phyloP scores from a whole-genome alignment of 371 early-diverging fungal genomes.

The Umbelopsis sp. region DNA sequence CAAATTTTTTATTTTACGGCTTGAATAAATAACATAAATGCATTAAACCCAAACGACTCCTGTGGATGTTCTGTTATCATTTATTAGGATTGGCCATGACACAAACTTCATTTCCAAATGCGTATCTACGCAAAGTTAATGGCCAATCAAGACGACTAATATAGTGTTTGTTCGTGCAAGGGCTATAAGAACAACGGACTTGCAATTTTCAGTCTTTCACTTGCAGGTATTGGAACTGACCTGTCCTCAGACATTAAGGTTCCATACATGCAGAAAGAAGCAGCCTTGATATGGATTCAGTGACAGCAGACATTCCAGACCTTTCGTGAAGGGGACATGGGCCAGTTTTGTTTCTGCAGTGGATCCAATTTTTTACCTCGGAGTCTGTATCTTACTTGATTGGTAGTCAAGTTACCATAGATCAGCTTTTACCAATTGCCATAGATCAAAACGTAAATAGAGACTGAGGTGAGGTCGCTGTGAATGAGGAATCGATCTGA shows the following conservation, averaged over 20 bases:
- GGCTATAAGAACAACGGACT: constrained; percentile 19
- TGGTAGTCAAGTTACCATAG: not conserved
- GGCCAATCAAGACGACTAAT: constrained; percentile 19
- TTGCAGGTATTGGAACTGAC: not conserved
- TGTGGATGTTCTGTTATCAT: no score
- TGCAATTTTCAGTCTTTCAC: constrained; percentile 26
- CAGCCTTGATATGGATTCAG: not conserved
- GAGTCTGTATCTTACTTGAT: not conserved
- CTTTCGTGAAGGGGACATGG: not conserved
- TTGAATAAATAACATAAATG: no score
- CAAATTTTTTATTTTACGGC: no score
- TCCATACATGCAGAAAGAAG: not conserved
- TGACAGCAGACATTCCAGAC: not conserved
- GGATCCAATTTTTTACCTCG: not conserved
- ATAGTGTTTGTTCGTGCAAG: constrained; percentile 6
- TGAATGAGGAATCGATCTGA: no score
- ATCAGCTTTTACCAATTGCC: no score
- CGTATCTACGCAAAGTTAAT: not conserved
- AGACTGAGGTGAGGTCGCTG: no score
- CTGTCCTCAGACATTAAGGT: not conserved
- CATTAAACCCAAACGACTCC: no score
- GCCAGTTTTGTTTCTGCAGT: not conserved
- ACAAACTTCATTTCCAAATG: no score
- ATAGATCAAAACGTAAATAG: no score
- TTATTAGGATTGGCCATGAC: no score